Evolutionary conservation across 257 asterid genomes (phyloP).

Genomic region (Nicotiana sylvestris): DNA sequence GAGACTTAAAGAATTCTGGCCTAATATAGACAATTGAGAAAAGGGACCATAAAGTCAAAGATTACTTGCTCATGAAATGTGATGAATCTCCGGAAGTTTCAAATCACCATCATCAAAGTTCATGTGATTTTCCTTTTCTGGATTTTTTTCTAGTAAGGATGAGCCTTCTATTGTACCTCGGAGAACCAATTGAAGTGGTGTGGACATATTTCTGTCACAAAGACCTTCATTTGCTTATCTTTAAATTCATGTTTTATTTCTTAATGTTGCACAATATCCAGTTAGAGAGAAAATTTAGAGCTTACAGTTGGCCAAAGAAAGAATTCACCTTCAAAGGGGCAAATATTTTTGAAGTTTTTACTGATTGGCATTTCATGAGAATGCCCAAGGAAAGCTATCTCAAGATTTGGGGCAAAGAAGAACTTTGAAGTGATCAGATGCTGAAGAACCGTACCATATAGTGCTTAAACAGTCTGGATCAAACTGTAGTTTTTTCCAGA

Average conservation of each 20-base stretch:
- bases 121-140: slow-evolving; percentile 28
- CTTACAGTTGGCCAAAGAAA: slow-evolving; percentile 83
- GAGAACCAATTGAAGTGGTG: slow-evolving; percentile 34
- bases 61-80: slow-evolving; percentile 27
- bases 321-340: slow-evolving; percentile 80
- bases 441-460: slow-evolving; percentile 61
- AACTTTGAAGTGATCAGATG: slow-evolving; percentile 56
- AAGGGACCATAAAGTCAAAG: slow-evolving; percentile 54
- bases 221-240: slow-evolving; percentile 24
- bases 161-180: slow-evolving; percentile 6
- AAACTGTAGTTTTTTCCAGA: slow-evolving; percentile 54
- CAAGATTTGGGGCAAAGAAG: slow-evolving; percentile 50
- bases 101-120: slow-evolving; percentile 33
- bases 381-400: slow-evolving; percentile 43
- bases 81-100: slow-evolving; percentile 48
- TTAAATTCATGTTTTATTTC: slow-evolving; percentile 42
- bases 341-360: slow-evolving; percentile 64
- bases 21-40: slow-evolving; percentile 61
- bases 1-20: slow-evolving; percentile 54
- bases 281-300: slow-evolving; percentile 85
- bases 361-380: slow-evolving; percentile 63
- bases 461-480: slow-evolving; percentile 65
- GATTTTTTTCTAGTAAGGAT: slow-evolving; percentile 22
- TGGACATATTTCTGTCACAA: slow-evolving; percentile 40
- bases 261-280: slow-evolving; percentile 72